Evolutionary conservation across 2,329 filamentous ascomycete genomes (phyloP), one percentile per base, ranked within the genome.

Genomic region (Epichloe sibirici): DNA sequence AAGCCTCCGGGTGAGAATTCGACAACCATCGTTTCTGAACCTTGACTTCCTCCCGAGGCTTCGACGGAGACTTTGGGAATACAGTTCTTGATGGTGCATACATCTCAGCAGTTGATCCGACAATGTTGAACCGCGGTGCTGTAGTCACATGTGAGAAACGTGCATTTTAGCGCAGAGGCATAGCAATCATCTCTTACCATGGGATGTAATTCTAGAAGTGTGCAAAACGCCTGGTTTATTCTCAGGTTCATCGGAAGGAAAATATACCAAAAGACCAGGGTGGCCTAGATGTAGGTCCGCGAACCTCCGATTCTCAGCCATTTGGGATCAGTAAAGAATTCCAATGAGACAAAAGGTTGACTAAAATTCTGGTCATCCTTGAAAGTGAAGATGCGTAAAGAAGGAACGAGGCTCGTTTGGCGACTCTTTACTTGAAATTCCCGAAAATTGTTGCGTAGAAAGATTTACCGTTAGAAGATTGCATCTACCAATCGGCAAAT

Each of bases 1-100:
- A 69, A 3, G 74, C 74, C 54, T 78, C 75, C 1, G 79, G 77
- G n/a, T 76, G 68, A 35, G 65, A 64, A 43, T 74, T 73, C 45
- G 72, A 60, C 3, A 82, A 70, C 76, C 76, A 81, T 65, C 68
- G 68, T 48, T 66, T 66, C 53, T 77, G 74, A 4, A 62, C 55
- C 53, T 65, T 60, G 25, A 65, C 60, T 56, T 63, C 61, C 51
- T 62, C 52, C 62, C 63, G 66, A 4, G 65, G 53, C 3, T 58
- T 58, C 5, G 62, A 62, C n/a, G 61, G 59, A 21, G 51, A 40
- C 11, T 60, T 55, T 0, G 62, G 61, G 6, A 57, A n/a, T 11
- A 56, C 50, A 5, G 57, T 53, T 48, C 59, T 69, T 17, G 66
- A 66, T 15, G 66, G 57, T 9, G 65, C 61, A 53, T 69, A 71